Base-by-base conservation (phyloP, 2,329 filamentous ascomycete species). In the Aspergillus eucalypticola region DNA sequence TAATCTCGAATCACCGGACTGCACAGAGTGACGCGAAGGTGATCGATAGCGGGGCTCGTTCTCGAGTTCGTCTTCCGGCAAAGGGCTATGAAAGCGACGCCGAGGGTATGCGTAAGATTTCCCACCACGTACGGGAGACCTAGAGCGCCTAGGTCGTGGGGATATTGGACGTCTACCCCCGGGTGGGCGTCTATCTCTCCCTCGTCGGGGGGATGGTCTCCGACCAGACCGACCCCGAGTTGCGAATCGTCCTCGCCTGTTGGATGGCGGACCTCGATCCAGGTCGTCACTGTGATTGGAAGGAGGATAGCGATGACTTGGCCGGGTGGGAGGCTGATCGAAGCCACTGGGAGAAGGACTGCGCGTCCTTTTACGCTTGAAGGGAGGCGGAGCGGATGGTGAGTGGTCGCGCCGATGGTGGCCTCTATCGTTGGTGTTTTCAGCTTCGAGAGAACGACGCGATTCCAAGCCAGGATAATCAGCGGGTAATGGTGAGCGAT, bases 311-410 rank as follows among this genome's bases (percentile, higher is more conserved):
- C 64, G 69, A 56, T 65, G 64, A 51, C 56, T 54, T 8, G 60
- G 61, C 17, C 65, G 66, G 27, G 63, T 65, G 29, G 69, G 67
- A 35, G 69, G 70, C 51, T 68, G 69, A 23, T 63, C 70, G 56
- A 67, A 69, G 39, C 64, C 66, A 50, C 67, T 68, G 48, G 74
- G 75, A 29, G 78, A 79, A 57, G 75, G 75, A 63, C 76, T 79
- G 58, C 75, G 73, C 58, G 73, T 79, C 62, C 76, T 73, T 65
- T 74, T 75, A 53, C 76, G 72, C 70, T 78, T 77, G 32, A 67
- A 67, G 57, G 72, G 68, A 29, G 67, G 67, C 59, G 68, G 71
- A 55, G 67, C 69, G 56, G 68, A 69, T 46, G 71, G 70, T 53
- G 70, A 73, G 32, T 72, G 67, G 60, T 73, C 73, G 62, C 69